A percentile compares a stretch with the other conserved stretches of the same genome.
Evolutionary conservation across 2,329 filamentous ascomycete species (phyloP).

Genomic region (Gnomoniopsis smithogilvyi): DNA sequence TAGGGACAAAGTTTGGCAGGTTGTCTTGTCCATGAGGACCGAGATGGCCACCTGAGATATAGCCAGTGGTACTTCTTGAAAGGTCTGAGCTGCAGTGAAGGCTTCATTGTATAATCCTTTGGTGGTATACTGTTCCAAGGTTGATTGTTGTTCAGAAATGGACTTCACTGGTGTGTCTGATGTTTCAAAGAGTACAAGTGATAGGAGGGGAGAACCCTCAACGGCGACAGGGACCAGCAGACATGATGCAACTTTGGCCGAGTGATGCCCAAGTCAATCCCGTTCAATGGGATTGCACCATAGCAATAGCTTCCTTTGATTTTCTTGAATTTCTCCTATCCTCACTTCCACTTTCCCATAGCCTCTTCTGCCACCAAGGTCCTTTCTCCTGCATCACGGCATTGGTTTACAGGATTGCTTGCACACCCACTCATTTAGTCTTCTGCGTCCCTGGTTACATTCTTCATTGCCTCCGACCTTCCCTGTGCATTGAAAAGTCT

Average conservation of each 20-base stretch:
- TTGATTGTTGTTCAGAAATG: too few species aligned
- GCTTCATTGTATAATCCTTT: too few species aligned
- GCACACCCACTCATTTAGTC: conserved; percentile 10
- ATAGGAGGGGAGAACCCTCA: too few species aligned
- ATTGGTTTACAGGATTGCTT: not conserved
- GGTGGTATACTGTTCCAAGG: too few species aligned
- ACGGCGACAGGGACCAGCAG: not conserved
- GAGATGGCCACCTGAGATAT: too few species aligned
- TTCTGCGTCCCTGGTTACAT: not conserved
- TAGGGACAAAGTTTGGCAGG: too few species aligned
- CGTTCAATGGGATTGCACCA: not conserved
- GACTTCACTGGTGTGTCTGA: not conserved
- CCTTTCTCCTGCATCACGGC: conserved; percentile 1
- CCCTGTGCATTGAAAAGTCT: conserved; percentile 3
- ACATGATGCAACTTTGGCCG: not conserved
- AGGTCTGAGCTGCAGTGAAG: too few species aligned
- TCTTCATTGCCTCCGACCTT: conserved; percentile 2
- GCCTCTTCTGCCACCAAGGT: not conserved
- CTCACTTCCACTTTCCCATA: not conserved
- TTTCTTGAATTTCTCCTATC: not conserved
- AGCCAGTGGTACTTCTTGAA: too few species aligned
- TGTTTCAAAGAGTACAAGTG: not conserved
- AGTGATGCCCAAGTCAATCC: not conserved
- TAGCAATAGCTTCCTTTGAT: too few species aligned
- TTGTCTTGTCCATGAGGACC: too few species aligned